Base-by-base conservation (phyloP, 2,329 filamentous ascomycete genomes). In the Xylaria sp. region DNA sequence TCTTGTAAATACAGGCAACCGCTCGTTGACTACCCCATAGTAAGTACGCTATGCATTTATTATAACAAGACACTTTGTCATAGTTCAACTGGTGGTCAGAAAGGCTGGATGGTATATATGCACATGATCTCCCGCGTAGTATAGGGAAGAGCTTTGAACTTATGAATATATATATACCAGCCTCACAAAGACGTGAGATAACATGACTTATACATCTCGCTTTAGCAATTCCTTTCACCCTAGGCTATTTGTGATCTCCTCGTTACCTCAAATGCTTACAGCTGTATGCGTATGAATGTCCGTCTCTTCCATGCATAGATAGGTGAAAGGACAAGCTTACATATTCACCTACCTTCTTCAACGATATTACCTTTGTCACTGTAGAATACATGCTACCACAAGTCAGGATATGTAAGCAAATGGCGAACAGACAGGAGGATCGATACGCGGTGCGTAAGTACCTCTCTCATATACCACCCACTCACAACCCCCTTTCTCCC, bases 1-100 rank as follows among this genome's bases (percentile, higher is more conserved):
- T 31, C 9, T 39, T 39, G 1, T 13, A 41, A 46, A 58, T 23
- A 46, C 46, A 60, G 13, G 56, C 39, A 60, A 48, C 55, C 55
- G 48, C n/a, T n/a, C 13, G 46, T 10, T 9, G 13, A 23, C 18
- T 31, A 15, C 4, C 9, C 39, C 50, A 13, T 50, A 12, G 12
- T 28, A 51, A 15, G 28, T 34, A 13, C 34, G 44, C 15, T 44
- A 10, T 3, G 23, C 3, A 18, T 5, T 44, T 6, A 37, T 13
- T 2, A 37, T 31, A 50, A 44, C 13, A 13, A 15, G 39, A 44
- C 13, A 5, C 39, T 2, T 12, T 5, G 6, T 39, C 13, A 31
- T n/a, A 3, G 20, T 20, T 37, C 20, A 39, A 9, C 3, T 18
- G 25, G n/a, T 28, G 3, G 28, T 28, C 28, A 6, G 3, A 3